Base-by-base conservation (phyloP, 2,329 filamentous ascomycete genomes). In the Trichoderma sp. region DNA sequence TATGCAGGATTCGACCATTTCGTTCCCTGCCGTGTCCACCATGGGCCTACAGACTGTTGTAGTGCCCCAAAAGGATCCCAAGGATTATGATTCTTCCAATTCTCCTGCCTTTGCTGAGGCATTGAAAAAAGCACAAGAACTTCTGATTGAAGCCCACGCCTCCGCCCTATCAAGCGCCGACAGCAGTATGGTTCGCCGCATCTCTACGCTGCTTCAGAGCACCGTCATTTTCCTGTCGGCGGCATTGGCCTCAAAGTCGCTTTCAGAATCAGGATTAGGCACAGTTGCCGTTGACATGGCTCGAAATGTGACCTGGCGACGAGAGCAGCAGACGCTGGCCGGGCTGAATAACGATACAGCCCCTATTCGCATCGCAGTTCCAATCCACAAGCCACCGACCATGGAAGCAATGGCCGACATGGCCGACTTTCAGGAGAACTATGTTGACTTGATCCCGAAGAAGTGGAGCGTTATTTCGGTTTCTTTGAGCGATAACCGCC, bases 1-100 rank as follows among this genome's bases (percentile, higher is more conserved):
- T 10, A 86, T 98, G 17, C 92, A 94, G 54, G 95, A 99, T 74
- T 97, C 95, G 0, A 97, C 93, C 0, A 89, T 97, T 29, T 96
- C 93, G 0, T 90, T 94, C 69, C 93, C 94, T 1, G 89, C 92
- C 0, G 83, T 94, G 42, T 80, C 81, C 27, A 75, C 77, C 32
- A 73, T 79, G 29, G 70, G 68, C n/a, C 71, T 73, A 32, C 72
- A 74, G 57, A 67, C 72, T 67, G 71, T 42, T 5, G 70, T 70
- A 13, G 60, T 70, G 1, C 70, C 73, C 10, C 67, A 73, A 34
- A 77, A 77, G 64, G 70, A 73, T 5, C 70, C 73, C n/a, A 80
- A 79, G 35, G 76, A 76, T 22, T 66, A 70, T 52, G 65, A 67
- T 19, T 70, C 72, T 19, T 70, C 72, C 5, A 66, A 67, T 29